Evolutionary conservation across 2,329 filamentous ascomycete genomes (phyloP).

Genomic region (Parastagonospora nodorum): DNA sequence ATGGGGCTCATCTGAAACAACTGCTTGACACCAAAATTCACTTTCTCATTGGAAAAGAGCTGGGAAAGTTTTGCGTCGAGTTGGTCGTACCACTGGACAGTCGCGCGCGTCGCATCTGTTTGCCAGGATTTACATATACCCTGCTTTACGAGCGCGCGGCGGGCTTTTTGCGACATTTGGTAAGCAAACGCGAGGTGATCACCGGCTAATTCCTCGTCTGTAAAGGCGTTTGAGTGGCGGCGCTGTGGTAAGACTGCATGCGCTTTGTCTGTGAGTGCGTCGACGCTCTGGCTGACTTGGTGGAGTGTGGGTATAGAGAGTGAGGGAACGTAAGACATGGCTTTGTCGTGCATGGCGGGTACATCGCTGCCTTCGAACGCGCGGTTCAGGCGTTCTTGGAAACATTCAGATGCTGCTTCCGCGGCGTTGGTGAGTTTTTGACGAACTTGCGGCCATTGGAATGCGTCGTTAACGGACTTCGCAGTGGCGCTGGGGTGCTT

Average conservation of each 20-base stretch:
- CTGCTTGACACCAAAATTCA: neutral
- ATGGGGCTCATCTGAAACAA: conserved; percentile 12
- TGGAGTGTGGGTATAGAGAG: conserved; percentile 8
- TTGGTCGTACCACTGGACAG: conserved; percentile 6
- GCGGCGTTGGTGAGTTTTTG: no score
- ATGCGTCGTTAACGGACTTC: no score
- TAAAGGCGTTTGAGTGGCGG: neutral
- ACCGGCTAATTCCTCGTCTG: neutral
- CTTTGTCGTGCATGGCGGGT: conserved; percentile 12
- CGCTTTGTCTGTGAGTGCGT: conserved; percentile 6
- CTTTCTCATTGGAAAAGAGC: neutral
- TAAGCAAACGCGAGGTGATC: conserved; percentile 11
- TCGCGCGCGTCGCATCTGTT: neutral
- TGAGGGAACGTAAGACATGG: conserved; percentile 1
- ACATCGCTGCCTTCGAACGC: conserved; percentile 19
- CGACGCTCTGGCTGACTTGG: conserved; percentile 1
- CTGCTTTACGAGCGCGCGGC: conserved; percentile 7
- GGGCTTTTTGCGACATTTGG: conserved; percentile 9
- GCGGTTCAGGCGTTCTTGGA: conserved; percentile 10
- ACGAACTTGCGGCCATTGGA: no score
- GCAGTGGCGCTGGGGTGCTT: no score
- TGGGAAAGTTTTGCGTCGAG: conserved; percentile 7
- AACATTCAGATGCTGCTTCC: neutral
- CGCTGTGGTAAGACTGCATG: neutral
- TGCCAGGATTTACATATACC: conserved; percentile 13